Base-by-base conservation (phyloP, 169 alveolate species). In the Toxoplasma gondii region DNA sequence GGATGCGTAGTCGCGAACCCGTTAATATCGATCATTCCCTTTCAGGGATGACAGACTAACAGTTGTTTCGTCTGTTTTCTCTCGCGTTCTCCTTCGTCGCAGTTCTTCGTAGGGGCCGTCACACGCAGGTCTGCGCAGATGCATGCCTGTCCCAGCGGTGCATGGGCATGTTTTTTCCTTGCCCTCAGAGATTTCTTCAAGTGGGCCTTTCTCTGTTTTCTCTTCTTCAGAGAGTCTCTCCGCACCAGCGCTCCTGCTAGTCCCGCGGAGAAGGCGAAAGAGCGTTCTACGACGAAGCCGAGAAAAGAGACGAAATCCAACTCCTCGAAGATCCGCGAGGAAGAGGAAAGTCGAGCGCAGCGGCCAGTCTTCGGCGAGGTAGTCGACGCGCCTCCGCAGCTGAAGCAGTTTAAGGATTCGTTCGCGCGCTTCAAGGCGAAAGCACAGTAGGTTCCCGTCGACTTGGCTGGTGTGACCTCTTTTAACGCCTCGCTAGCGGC, bases 291-390 rank as follows among this genome's bases (percentile, higher is more conserved):
- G 74, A 4, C 31, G 1, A 31, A 64, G 74, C 5, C 74, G 34
- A 27, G n/a, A 1, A 16, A 31, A 16, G 31, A 31, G 74, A 4
- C n/a, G 34, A 16, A 19, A 31, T 64, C 74, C 5, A 16, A 4
- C 31, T 1, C 74, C 24, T 64, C 74, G 7, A 27, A 16, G 74
- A 7, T 7, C 9, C n/a, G 22, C 5, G 74, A 64, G 45, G 44
- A 29, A 19, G 45, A 19, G 45, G 86, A 78, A 19, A 78, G 86
- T 31, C 86, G 44, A 27, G 86, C 39, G 29, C 1, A 19, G 44
- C 39, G 45, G 86, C 86, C 86, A 29, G 86, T n/a, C 86, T 78
- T 78, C 44, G 86, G 86, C 0, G 86, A 78, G 86, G 86, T 78
- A 0, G 86, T 78, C 49, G 86, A 78, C 45, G 45, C 45, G 45